Evolutionary conservation across 2,329 filamentous ascomycete genomes (phyloP), one percentile per base, ranked within the genome.

Genomic region (Fusarium algeriense): DNA sequence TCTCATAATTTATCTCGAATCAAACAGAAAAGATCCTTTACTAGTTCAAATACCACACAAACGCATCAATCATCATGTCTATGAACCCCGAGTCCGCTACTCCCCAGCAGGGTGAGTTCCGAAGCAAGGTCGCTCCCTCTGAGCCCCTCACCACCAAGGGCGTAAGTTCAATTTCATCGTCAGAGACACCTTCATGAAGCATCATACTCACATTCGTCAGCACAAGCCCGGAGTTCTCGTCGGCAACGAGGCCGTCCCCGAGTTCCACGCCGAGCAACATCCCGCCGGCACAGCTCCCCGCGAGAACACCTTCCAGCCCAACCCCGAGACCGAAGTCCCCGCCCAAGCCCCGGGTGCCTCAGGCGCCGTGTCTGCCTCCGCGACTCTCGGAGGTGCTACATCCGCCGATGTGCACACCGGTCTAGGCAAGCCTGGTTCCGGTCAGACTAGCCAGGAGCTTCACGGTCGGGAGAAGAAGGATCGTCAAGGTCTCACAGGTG

Each of bases 271-370:
- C 28, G 72, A 93, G 78, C 86, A 85, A 2, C 81, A 89, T 38
- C 85, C 90, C 1, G 81, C 90, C 0, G 92, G 92, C 64, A 87
- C 88, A 6, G 91, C 92, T 0, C 92, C 92, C 5, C 65, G 65
- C 17, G 77, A 83, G 55, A 53, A 78, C 58, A 81, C 79, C 13
- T 84, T 81, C 76, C 71, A 79, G 43, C 84, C 85, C 14, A 79
- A 83, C 52, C 74, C 82, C 2, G 65, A 75, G 19, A 67, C 69
- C 35, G 81, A 83, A 44, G 64, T 77, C 19, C 79, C 83, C 13
- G 80, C 80, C 10, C 81, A 83, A 59, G 79, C 80, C 17, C 67
- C 74, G 8, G 70, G 78, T 30, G 70, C 76, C 28, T 64, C 74
- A 32, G 67, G 69, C 12, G 61, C 71, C 26, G 79, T 80, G 8